Evolutionary conservation across 169 alveolate genomes (phyloP), one percentile per base, ranked within the genome.

Genomic region (Plasmodium berghei): DNA sequence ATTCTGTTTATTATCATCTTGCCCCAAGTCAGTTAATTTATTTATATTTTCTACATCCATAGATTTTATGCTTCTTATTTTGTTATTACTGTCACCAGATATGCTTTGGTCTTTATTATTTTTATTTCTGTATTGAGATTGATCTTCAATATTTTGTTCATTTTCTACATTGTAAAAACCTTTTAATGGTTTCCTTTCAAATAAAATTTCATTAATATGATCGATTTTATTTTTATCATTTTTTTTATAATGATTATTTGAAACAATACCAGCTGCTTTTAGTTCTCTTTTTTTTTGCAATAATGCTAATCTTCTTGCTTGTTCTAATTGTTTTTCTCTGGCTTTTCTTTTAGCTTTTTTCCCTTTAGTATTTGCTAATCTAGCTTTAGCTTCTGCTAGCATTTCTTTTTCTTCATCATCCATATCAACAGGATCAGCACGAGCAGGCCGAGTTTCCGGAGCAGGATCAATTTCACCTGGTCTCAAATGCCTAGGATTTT

Each of bases 401-500:
- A 99, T 99, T 93, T 99, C 99, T 92, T 98, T 98, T 92, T 98
- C 99, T 75, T 99, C 99, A 87, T 99, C 99, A 87, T 99, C 99
- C 98, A 97, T 95, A 87, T 97, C 99, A 12, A 98, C 97, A 1
- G 99, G 98, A 92, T 97, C 99, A 6, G 99, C 99, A 49, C 98
- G 94, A 8, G 99, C 98, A 12, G 99, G 99, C 77, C 97, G 98
- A n/a, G 99, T 97, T 91, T 99, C 99, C 6, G 99, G 99, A 64
- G 98, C 97, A 12, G 99, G 99, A 77, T 99, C 99, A n/a, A 98
- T 98, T 95, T 99, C 99, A 8, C 99, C 99, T 3, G 99, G 99
- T 45, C 98, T 91, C 69, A 98, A 93, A 48, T 96, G 95, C 67
- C 99, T 90, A 2, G 99, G 99, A 87, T 98, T 99, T 22, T 59